Evolutionary conservation across 2,329 filamentous ascomycete species (phyloP), one percentile per base, ranked within the genome.

Genomic region (Beauveria pseudobassiana): DNA sequence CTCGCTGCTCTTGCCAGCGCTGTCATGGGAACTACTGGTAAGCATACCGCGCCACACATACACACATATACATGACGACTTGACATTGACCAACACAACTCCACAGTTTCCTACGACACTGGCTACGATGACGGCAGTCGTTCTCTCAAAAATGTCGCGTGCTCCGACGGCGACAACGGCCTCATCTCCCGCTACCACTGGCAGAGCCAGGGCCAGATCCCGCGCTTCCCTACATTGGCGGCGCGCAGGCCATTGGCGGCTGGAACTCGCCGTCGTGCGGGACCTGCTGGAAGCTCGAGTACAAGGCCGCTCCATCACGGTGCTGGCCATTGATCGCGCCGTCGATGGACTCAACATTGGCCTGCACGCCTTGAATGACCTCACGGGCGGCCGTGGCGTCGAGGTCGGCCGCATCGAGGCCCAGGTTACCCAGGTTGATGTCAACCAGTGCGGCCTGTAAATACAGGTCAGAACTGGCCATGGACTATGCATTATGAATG

Each of bases 131-230:
- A 87, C 65, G 72, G 71, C 51, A 66, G 66, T 63, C 81, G 85
- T 62, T 78, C 82, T 50, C 72, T 93, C 60, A 78, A 74, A 40
- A 72, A 69, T 5, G 80, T 91, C 50, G 72, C 86, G 64, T 91
- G 88, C 82, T 88, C 84, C 38, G 84, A 90, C 69, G 88, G 88
- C 60, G 52, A 64, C 64, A 87, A 90, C 74, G 88, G 88, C 62
- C 80, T 91, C 64, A 83, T 83, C 65, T 85, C 81, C 67, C 81
- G 78, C 68, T 84, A 83, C 75, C 78, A 78, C 67, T 89, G 82
- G 83, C 70, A 74, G 58, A 84, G 74, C 1, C 82, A 85, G 73
- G 78, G 78, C 59, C 69, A 78, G 34, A 72, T 85, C 66, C 76
- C 78, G 18, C 65, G 67, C 42, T 86, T 82, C 74, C 82, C 42